Conservation (phyloP, 1,284 basidiomycete species). For the Cryptococcus sp. region DNA sequence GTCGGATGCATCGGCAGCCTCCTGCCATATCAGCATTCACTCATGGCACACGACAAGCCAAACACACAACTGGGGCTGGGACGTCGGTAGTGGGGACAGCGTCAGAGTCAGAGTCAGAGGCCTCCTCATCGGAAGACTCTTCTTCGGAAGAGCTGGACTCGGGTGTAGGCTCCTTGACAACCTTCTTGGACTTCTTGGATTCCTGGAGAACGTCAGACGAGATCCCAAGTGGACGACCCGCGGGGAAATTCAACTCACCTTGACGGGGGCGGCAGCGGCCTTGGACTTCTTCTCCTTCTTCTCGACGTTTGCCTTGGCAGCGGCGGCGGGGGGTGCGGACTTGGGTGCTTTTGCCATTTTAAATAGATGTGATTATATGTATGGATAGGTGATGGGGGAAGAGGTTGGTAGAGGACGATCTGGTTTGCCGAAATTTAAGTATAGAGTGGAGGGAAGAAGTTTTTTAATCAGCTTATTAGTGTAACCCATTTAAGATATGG, state of each 20-base stretch:
- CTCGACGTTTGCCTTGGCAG: constrained; percentile 34
- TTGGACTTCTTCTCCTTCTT: constrained; percentile 48
- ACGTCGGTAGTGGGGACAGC: constrained; percentile 41
- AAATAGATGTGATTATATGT: constrained; percentile 6
- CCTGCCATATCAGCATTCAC: not conserved
- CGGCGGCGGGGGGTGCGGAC: constrained; percentile 34
- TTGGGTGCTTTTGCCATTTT: constrained; percentile 50
- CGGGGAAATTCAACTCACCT: constrained; percentile 13
- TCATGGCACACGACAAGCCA: no score
- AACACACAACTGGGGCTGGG: constrained; percentile 9
- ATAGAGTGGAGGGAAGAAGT: constrained; percentile 7
- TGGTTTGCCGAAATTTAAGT: constrained; percentile 2
- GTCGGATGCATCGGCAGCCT: constrained; percentile 1
- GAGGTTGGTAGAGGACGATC: constrained; percentile 7
- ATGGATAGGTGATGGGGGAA: constrained; percentile 7
- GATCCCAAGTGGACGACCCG: not conserved
- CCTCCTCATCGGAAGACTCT: constrained; percentile 21
- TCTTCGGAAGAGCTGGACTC: constrained; percentile 33
- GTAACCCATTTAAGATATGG: constrained; percentile 1
- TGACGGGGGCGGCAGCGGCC: constrained; percentile 17
- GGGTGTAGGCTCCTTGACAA: constrained; percentile 47
- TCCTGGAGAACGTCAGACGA: constrained; percentile 1
- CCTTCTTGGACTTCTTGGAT: constrained; percentile 43
- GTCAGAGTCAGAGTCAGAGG: constrained; percentile 35
- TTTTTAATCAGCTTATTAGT: constrained; percentile 5